These are phyloP conservation scores for Corchorus capsularis DNA, from an alignment of 345 rosid genomes.

Conservation along the genomic window DNA sequence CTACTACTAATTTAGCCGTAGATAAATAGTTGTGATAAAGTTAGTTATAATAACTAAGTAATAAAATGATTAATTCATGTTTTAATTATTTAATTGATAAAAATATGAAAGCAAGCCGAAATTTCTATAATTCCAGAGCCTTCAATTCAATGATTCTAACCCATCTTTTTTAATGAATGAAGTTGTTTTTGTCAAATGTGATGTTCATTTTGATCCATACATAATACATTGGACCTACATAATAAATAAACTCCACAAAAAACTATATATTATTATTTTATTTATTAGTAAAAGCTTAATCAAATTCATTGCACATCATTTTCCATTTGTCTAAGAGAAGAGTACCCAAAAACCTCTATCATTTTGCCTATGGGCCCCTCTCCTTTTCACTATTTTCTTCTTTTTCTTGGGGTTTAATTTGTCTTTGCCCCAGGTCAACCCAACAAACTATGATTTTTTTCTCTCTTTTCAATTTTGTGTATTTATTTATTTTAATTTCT, in stretches of 20 bases:
- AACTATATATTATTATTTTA: no score
- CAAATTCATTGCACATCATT: constrained; percentile 14
- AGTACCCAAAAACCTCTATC: neutral
- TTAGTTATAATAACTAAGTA: no score
- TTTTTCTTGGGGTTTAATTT: neutral
- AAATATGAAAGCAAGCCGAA: neutral
- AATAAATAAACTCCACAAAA: neutral
- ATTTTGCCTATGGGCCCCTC: neutral
- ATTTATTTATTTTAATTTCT: neutral
- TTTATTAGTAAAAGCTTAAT: neutral
- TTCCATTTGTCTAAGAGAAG: neutral
- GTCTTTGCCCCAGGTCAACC: constrained; percentile 3
- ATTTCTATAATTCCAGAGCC: neutral
- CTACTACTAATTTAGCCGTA: no score
- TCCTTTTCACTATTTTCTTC: neutral
- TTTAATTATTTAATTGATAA: neutral
- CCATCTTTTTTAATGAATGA: neutral
- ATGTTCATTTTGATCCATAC: neutral
- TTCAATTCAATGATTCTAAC: constrained; percentile 9
- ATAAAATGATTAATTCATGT: neutral
- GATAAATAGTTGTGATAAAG: no score
- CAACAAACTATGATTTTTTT: neutral
- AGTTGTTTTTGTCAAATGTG: neutral
- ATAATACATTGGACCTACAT: neutral
- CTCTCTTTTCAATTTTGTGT: neutral